These are phyloP conservation scores for Exophiala sp. DNA, from an alignment of 2,329 filamentous ascomycete genomes.

Conservation along the genomic window DNA sequence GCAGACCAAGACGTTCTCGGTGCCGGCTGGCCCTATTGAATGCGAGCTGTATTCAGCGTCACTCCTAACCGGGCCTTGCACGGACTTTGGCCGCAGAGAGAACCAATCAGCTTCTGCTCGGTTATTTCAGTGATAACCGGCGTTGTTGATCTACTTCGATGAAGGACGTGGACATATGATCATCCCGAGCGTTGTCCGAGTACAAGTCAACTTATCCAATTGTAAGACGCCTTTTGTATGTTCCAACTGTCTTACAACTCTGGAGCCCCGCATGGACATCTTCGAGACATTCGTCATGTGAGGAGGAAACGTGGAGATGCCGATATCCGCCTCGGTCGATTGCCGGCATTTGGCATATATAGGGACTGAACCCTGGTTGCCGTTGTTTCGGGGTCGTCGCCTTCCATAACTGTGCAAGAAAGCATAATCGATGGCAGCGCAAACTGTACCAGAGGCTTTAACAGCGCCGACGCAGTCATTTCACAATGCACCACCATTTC, in stretches of 20 bases:
- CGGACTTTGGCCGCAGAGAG: too few species aligned
- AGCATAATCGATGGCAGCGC: slow-evolving; percentile 11
- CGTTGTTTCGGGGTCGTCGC: neutral
- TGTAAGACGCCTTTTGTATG: neutral
- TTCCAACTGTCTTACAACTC: neutral
- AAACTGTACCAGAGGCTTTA: slow-evolving; percentile 17
- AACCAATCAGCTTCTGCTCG: too few species aligned
- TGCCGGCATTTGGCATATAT: neutral
- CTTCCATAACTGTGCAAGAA: neutral
- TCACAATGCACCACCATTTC: slow-evolving; percentile 32
- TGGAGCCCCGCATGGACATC: neutral
- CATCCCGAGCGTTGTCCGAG: neutral
- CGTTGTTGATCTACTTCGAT: too few species aligned
- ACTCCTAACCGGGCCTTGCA: too few species aligned
- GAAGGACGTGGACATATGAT: too few species aligned
- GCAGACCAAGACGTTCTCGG: too few species aligned
- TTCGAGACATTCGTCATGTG: neutral
- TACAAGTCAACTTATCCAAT: too few species aligned
- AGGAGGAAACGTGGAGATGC: slow-evolving; percentile 1
- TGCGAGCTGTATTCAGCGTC: too few species aligned
- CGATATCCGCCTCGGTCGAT: neutral
- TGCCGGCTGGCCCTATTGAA: too few species aligned
- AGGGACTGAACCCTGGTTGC: slow-evolving; percentile 1
- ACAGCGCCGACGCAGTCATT: slow-evolving; percentile 18
- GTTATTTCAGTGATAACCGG: too few species aligned